Evolutionary conservation across 2,329 filamentous ascomycete genomes (phyloP).

Genomic region (Apiospora malaysiana): DNA sequence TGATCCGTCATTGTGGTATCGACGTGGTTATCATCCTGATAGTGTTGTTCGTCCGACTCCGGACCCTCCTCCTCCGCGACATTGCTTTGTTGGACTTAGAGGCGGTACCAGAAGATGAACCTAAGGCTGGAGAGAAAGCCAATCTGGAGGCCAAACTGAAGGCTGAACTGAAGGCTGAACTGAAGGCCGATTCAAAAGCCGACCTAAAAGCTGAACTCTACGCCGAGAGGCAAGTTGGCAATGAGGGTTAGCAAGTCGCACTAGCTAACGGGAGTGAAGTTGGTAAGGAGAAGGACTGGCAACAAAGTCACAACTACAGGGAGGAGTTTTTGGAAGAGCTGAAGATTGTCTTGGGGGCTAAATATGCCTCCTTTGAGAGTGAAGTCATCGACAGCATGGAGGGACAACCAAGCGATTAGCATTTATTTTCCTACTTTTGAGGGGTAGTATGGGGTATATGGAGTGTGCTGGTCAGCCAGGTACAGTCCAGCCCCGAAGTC

Average conservation of each 20-base stretch:
- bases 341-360: not conserved
- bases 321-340: not conserved
- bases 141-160: not conserved
- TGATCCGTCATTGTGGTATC: not conserved
- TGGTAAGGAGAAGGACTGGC: not conserved
- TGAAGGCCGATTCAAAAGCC: conserved; percentile 36
- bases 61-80: no score
- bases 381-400: not conserved
- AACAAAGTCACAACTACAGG: not conserved
- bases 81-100: no score
- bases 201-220: conserved; percentile 32
- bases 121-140: conserved; percentile 29
- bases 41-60: no score
- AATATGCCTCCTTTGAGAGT: not conserved
- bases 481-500: not conserved
- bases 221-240: conserved; percentile 41
- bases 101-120: conserved; percentile 27
- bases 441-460: not conserved
- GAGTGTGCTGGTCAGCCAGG: not conserved
- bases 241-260: conserved; percentile 36
- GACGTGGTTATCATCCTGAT: no score
- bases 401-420: conserved; percentile 6
- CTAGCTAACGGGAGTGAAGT: not conserved
- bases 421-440: not conserved
- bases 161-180: conserved; percentile 37